These are phyloP conservation scores for Juglanconis oblonga DNA, from an alignment of 2,329 filamentous ascomycete species.

Conservation along the genomic window DNA sequence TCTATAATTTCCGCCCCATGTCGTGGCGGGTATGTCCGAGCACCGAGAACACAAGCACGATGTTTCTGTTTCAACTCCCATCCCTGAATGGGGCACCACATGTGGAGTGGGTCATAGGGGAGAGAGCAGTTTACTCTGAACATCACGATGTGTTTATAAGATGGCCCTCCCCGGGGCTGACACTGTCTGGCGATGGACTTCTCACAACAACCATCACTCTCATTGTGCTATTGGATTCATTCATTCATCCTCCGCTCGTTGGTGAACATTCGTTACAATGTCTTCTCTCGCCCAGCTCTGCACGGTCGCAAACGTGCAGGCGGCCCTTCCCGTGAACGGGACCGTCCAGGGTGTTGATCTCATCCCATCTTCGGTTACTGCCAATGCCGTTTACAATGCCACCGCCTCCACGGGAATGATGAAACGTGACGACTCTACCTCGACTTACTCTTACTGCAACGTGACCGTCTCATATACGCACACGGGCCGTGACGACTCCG, in stretches of 20 bases:
- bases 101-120: background rate
- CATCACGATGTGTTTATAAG: background rate
- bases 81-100: background rate
- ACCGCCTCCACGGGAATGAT: constrained; percentile 18
- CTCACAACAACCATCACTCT: background rate
- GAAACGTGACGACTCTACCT: constrained; percentile 20
- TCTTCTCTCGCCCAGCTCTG: constrained; percentile 38
- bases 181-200: background rate
- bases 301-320: constrained; percentile 39
- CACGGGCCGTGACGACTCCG: constrained; percentile 28
- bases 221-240: background rate
- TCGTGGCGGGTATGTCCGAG: background rate
- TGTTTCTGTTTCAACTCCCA: background rate
- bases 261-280: background rate
- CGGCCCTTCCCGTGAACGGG: constrained; percentile 39
- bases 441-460: constrained; percentile 31
- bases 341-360: constrained; percentile 38
- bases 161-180: no score
- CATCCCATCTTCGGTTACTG: constrained; percentile 38
- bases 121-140: background rate
- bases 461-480: constrained; percentile 35
- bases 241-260: background rate
- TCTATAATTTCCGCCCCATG: background rate
- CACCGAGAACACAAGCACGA: background rate
- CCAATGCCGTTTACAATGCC: constrained; percentile 35